Conservation (phyloP, 371 early-diverging fungal genomes). For the Mucor velutinosus region DNA sequence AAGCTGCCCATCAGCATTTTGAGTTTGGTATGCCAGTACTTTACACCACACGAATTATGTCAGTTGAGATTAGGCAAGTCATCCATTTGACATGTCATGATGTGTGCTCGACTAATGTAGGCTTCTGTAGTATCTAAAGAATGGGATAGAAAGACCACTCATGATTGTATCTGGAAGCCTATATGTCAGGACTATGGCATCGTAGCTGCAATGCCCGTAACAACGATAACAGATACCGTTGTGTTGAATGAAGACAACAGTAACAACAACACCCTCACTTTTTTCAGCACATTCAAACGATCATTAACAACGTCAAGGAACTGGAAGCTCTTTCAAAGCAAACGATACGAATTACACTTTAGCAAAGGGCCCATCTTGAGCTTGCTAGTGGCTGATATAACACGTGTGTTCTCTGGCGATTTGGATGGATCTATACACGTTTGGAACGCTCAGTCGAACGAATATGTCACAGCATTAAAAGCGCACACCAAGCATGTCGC, state of each 20-base stretch:
- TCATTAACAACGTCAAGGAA: slow-evolving; percentile 11
- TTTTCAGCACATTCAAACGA: slow-evolving; percentile 19
- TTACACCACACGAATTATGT: slow-evolving; percentile 20
- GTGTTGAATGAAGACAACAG: background rate
- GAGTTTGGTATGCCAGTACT: background rate
- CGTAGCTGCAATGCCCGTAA: background rate
- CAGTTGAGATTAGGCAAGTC: slow-evolving; percentile 13
- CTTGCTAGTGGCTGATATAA: slow-evolving; percentile 12
- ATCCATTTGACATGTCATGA: background rate
- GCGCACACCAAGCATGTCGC: slow-evolving; percentile 78
- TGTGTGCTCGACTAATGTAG: slow-evolving; percentile 7
- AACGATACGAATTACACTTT: slow-evolving; percentile 12
- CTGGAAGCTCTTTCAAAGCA: slow-evolving; percentile 19
- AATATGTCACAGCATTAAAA: slow-evolving; percentile 23
- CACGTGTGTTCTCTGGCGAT: slow-evolving; percentile 73
- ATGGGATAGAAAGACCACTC: slow-evolving; percentile 17
- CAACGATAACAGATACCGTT: background rate
- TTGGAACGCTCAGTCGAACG: slow-evolving; percentile 67
- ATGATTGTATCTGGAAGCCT: slow-evolving; percentile 16
- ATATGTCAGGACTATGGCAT: slow-evolving; percentile 21
- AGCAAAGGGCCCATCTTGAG: slow-evolving; percentile 21
- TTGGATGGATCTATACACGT: slow-evolving; percentile 78
- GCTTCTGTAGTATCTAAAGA: background rate
- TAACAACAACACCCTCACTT: background rate
- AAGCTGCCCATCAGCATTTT: slow-evolving; percentile 4